Evolutionary conservation across 179 eudicot genomes (phyloP).

Genomic region (Spinacia oleracea): DNA sequence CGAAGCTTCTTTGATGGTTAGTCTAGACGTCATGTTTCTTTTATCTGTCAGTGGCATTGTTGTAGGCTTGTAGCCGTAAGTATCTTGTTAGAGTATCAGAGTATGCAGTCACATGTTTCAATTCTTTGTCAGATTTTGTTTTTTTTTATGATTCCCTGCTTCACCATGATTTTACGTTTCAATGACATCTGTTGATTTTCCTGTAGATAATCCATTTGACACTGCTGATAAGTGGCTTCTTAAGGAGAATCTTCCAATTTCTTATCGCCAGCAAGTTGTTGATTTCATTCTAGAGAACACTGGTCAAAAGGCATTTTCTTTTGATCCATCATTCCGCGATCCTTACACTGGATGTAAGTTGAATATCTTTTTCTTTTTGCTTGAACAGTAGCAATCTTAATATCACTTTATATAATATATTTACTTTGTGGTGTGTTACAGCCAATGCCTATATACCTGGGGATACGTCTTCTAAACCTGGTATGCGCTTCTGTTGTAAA

Average conservation of each 20-base stretch:
- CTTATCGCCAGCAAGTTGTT: slow-evolving; percentile 92
- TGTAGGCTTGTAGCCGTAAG: slow-evolving; percentile 4
- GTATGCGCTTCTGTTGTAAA: slow-evolving; percentile 36
- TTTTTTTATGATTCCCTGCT: slow-evolving; percentile 1
- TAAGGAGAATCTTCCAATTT: slow-evolving; percentile 81
- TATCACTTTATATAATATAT: not conserved
- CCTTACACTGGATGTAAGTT: slow-evolving; percentile 93
- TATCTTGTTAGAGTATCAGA: slow-evolving; percentile 11
- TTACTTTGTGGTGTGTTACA: slow-evolving; percentile 40
- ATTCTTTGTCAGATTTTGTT: not conserved
- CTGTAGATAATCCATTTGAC: slow-evolving; percentile 80
- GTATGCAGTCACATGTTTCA: slow-evolving; percentile 1
- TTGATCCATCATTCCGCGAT: slow-evolving; percentile 87
- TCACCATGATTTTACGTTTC: not conserved
- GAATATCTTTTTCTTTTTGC: slow-evolving; percentile 1
- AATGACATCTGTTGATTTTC: slow-evolving; percentile 15
- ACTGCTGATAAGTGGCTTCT: slow-evolving; percentile 98
- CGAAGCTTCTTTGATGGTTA: slow-evolving; percentile 3
- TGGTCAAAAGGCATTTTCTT: slow-evolving; percentile 66
- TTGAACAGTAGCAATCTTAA: slow-evolving; percentile 10
- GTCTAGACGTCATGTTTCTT: not conserved
- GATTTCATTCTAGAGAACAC: slow-evolving; percentile 83
- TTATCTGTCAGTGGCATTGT: not conserved
- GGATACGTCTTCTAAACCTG: slow-evolving; percentile 46
- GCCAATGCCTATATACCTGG: slow-evolving; percentile 96